A percentile compares a stretch with the other conserved stretches of the same genome.
Conservation (phyloP, 2,329 filamentous ascomycete species). For the Trichothecium sympodiale region DNA sequence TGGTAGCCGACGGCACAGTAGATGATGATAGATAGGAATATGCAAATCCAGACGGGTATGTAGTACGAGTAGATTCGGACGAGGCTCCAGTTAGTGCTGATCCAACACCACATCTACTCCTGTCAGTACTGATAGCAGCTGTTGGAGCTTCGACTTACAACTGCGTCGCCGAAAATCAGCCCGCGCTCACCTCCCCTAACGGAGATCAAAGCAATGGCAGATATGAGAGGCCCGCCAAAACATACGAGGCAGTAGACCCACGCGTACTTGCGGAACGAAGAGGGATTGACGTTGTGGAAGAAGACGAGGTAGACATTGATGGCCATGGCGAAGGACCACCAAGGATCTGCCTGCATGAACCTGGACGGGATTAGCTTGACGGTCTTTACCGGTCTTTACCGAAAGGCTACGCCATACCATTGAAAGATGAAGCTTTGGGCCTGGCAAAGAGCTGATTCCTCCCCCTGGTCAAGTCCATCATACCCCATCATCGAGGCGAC, state of each 20-base stretch:
- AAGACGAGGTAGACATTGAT: slow-evolving; percentile 66
- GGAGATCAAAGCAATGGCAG: slow-evolving; percentile 55
- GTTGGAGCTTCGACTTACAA: slow-evolving; percentile 29
- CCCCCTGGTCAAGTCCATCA: slow-evolving; percentile 45
- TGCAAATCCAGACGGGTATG: slow-evolving; percentile 49
- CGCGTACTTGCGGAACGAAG: slow-evolving; percentile 56
- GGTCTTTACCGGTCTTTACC: neutral
- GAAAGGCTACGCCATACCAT: slow-evolving; percentile 42
- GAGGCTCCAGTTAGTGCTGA: slow-evolving; percentile 38
- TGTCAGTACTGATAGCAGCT: neutral
- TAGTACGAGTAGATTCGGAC: slow-evolving; percentile 50
- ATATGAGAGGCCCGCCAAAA: slow-evolving; percentile 60
- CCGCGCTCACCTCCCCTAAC: slow-evolving; percentile 28
- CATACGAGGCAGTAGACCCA: slow-evolving; percentile 59
- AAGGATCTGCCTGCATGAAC: slow-evolving; percentile 66
- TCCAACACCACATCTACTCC: slow-evolving; percentile 49
- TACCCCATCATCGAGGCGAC: slow-evolving; percentile 61
- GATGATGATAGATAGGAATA: slow-evolving; percentile 39
- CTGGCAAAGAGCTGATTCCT: slow-evolving; percentile 47
- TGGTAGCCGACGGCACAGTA: slow-evolving; percentile 47
- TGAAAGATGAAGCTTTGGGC: slow-evolving; percentile 51
- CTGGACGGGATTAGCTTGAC: slow-evolving; percentile 22
- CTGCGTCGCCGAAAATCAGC: slow-evolving; percentile 43
- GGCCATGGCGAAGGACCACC: slow-evolving; percentile 75
- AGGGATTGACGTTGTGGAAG: slow-evolving; percentile 43